A percentile compares a stretch with the other conserved stretches of the same genome.
These are phyloP conservation scores for Nitzschia putrida DNA, from an alignment of 108 stramenopile genomes.

Conservation along the genomic window DNA sequence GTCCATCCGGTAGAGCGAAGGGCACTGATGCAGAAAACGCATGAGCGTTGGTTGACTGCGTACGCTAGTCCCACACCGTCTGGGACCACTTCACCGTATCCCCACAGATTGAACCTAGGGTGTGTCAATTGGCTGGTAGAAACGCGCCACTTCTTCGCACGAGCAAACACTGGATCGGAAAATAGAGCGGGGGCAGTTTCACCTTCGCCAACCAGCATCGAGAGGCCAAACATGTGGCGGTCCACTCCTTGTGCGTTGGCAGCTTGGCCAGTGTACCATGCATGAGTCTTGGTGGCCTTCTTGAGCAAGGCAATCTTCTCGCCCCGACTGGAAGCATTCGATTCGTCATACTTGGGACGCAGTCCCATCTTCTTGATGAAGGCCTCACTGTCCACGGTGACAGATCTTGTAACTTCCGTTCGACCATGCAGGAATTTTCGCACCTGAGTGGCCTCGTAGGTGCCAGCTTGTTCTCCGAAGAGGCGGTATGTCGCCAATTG, in stretches of 20 bases:
- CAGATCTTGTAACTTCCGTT: conserved; percentile 76
- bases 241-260: conserved; percentile 78
- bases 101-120: conserved; percentile 68
- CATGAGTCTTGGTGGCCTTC: conserved; percentile 62
- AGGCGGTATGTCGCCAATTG: conserved; percentile 79
- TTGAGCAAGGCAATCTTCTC: conserved; percentile 60
- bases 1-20: conserved; percentile 48
- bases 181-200: conserved; percentile 62
- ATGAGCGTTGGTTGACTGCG: conserved; percentile 52
- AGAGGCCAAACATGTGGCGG: conserved; percentile 79
- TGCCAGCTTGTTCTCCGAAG: conserved; percentile 64
- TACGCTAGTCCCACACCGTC: conserved; percentile 85
- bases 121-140: conserved; percentile 78
- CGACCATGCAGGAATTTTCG: conserved; percentile 73
- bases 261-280: conserved; percentile 62
- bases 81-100: conserved; percentile 82
- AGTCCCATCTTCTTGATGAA: conserved; percentile 67
- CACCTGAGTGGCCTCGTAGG: conserved; percentile 81
- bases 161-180: conserved; percentile 58
- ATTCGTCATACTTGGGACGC: conserved; percentile 24
- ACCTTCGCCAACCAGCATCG: conserved; percentile 45
- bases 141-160: conserved; percentile 75
- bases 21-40: conserved; percentile 75
- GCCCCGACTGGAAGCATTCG: conserved; percentile 15
- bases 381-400: conserved; percentile 44